Evolutionary conservation across 805 yeast genomes (phyloP), one percentile per base, ranked within the genome.

Genomic region (Candida bentonensis): DNA sequence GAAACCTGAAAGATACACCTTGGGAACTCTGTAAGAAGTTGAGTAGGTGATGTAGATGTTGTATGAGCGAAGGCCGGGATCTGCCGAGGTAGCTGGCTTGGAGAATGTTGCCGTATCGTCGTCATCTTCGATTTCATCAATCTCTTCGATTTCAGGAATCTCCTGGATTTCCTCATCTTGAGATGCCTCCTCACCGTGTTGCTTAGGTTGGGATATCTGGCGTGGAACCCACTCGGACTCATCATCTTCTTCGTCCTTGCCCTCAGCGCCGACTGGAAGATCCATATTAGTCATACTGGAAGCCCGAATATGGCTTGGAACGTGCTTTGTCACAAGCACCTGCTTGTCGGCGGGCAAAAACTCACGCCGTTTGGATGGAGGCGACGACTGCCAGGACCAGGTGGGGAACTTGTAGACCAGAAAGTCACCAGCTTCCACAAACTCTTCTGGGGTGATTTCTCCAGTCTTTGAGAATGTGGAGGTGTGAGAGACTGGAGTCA

Each of bases 1-100:
- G 65, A 77, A 92, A 0, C 98, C 98, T 13, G 85, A 86, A 36
- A 92, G 65, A 57, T 87, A 92, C 73, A 94, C 71, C 66, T 92
- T 87, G 23, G 98, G 98, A 3, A 92, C 98, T 39, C 97, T 72
- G 59, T 92, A 92, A 1, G 95, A 82, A 0, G 98, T 89, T 9
- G 95, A 85, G 61, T 92, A 92, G 2, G 94, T 76, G 54, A 92
- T 87, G 66, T 82, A 92, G 42, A 92, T 66, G 62, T 92, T 96
- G 60, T 89, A 92, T 49, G 77, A 76, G 41, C 55, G 54, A 41
- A 22, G 45, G 20, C 44, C 21, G 15, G 44, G 39, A 33, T 42
- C 39, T 20, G 15, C 33, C 40, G 13, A 30, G 40, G 9, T 39
- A 30, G 21, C 26, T 45, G 33, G 41, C 27, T 1, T 20, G 40